Base-by-base conservation (phyloP, 192 early-diverging fungal genomes). In the Kickxella alabastrina region DNA sequence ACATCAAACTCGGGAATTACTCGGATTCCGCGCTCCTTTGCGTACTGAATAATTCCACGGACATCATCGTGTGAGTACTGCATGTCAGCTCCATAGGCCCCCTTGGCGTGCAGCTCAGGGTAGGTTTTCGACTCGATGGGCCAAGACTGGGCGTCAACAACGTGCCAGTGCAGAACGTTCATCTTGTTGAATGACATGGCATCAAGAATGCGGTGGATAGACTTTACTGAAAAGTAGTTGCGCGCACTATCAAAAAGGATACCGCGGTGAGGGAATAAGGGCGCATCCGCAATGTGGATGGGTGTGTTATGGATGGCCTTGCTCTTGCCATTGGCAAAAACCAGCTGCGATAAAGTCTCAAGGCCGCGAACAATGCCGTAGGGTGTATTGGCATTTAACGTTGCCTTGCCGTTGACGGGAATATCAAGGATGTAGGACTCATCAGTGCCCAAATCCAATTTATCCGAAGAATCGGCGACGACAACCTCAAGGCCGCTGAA, bases 1-100 rank as follows among this genome's bases (percentile, higher is more conserved):
- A 86, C 83, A 52, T 92, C 89, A 45, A 90, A 73, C 60, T 92
- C 90, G 1, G 88, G 88, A 44, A 91, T 83, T n/a, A 92, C 69
- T 10, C 90, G 78, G 38, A 91, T 79, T 36, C 86, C 86, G 18
- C 81, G 79, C 29, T 71, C 74, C 8, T 69, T 58, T 31, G 77
- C 87, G 65, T 87, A 89, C 13, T 76, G 43, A 15, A 91, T 67
- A 25, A 92, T 68, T 0, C 49, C 43, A 31, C 62, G 7, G 10
- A 91, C 78, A 31, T 91, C 87, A 6, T 59, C 45, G 46, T 85
- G 77, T 9, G 72, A 53, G 66, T 91, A 89, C 21, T 76, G 55
- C 54, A 85, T 67, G 12, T 48, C 51, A 13, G 63, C 37, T 10
- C 78, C 75, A 57, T 85, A 85, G 10, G 82, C 82, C 24, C 74